Base-by-base conservation (phyloP, 306 rosid species). In the Begonia fuchsioides region DNA sequence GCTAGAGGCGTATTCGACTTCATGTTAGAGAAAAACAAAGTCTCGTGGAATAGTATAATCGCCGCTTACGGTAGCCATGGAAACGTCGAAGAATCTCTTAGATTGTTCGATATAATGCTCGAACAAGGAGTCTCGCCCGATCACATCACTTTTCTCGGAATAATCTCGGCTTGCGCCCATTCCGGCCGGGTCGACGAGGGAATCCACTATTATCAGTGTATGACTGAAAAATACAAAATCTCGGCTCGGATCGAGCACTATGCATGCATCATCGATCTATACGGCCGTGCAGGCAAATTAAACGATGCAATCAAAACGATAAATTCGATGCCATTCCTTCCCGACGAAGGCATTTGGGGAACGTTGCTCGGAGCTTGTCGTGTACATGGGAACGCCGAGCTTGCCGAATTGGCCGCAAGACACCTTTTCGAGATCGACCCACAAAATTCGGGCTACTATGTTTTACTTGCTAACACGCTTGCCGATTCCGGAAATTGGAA, bases 271-370 rank as follows among this genome's bases (percentile, higher is more conserved):
- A 87, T 67, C 12, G 95, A 85, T 78, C 66, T 85, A 54, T 78
- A 72, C 53, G 95, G 87, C 0, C 87, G 93, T 47, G 80, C 85
- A 49, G 87, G 93, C 50, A 68, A 19, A 60, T 61, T 85, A 63
- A 43, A 44, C 7, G 82, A 85, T 61, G 95, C 95, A 62, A 73
- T 68, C 51, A 80, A 75, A 64, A 81, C 78, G 12, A 71, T 85
- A 59, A 73, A 62, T 46, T 64, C 57, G 67, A 81, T 85, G 82
- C 93, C 95, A 44, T 73, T 76, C 55, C 50, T 72, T 51, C 95
- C 93, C 20, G 93, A 81, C 47, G 83, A 87, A 17, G 95, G 95
- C 57, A 76, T 82, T 59, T 85, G 93, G 93, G 95, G 95, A 41
- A 81, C 93, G 18, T 60, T 85, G 52, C 85, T 85, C 38, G 95